Conservation (phyloP, 164 flowering plant species). For the Euptelea pleiosperma region DNA sequence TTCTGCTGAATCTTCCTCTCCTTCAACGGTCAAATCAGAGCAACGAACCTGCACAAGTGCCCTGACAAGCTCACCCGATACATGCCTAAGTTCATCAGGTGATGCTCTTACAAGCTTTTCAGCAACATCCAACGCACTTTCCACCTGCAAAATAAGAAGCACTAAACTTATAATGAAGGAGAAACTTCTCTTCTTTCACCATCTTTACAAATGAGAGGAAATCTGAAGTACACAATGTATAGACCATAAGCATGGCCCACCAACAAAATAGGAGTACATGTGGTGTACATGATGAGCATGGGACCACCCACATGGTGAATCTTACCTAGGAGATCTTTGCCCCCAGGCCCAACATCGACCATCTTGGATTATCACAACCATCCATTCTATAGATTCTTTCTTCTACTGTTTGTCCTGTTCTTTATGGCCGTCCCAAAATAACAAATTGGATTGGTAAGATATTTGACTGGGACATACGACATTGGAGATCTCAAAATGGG, state of each 20-base stretch:
- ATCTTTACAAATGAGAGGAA: background rate
- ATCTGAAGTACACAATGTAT: background rate
- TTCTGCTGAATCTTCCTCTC: slow-evolving; percentile 94
- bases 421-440: background rate
- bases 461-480: background rate
- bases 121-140: slow-evolving; percentile 83
- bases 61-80: slow-evolving; percentile 72
- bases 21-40: slow-evolving; percentile 79
- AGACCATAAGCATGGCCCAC: background rate
- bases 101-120: slow-evolving; percentile 87
- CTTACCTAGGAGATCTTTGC: background rate
- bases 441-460: background rate
- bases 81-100: slow-evolving; percentile 80
- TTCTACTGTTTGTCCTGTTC: no score
- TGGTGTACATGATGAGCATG: no score
- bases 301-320: background rate
- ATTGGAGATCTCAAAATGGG: background rate
- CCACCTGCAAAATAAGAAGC: slow-evolving; percentile 54
- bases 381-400: background rate
- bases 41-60: slow-evolving; percentile 86
- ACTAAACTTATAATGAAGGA: background rate
- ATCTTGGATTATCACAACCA: background rate
- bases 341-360: background rate
- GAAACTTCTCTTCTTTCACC: background rate
- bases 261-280: background rate